Evolutionary conservation across 1,284 basidiomycete species (phyloP), one percentile per base, ranked within the genome.

Genomic region (Hemileccinum hortonii): DNA sequence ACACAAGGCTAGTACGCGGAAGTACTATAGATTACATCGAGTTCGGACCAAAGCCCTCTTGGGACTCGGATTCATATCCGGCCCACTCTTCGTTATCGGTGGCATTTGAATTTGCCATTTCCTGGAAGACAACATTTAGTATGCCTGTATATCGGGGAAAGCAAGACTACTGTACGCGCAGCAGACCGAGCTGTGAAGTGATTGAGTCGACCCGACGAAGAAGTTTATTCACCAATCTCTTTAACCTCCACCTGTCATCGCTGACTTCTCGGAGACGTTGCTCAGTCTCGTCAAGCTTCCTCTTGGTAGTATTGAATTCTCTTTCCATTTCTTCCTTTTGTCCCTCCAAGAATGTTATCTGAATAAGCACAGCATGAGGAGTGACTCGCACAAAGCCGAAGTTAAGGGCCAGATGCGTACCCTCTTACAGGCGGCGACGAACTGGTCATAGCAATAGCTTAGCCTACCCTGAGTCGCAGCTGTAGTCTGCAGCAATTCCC

Each of bases 231-330:
- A 44, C 61, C 59, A 47, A 52, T 39, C 21, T 44, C 12, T 26
- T 45, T 47, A 62, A 46, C 30, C 30, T 62, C 47, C n/a, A 22
- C 35, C 29, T 62, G 30, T 63, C 61, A 19, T 26, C 43, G 15
- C 58, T 53, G n/a, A 54, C 53, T 40, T 57, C 63, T 30, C 38
- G 52, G 8, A 63, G 59, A 26, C 30, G 36, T 41, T 37, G 37
- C 49, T 62, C 63, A 11, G 63, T 64, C 37, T 64, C 56, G 12
- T 60, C 52, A 15, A 64, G 65, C 33, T 51, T 50, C 41, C 4
- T 62, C 56, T 48, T 51, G 11, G 59, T 41, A n/a, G 44, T 6
- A 42, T 64, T 42, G 6, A 58, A 58, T n/a, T 62, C 38, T 33
- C 11, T 66, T 44, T 64, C 47, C 19, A 66, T 51, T 9, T 44